Evolutionary conservation across 1,284 basidiomycete species (phyloP), one percentile per base, ranked within the genome.

Genomic region (Boletus semigastroideus): DNA sequence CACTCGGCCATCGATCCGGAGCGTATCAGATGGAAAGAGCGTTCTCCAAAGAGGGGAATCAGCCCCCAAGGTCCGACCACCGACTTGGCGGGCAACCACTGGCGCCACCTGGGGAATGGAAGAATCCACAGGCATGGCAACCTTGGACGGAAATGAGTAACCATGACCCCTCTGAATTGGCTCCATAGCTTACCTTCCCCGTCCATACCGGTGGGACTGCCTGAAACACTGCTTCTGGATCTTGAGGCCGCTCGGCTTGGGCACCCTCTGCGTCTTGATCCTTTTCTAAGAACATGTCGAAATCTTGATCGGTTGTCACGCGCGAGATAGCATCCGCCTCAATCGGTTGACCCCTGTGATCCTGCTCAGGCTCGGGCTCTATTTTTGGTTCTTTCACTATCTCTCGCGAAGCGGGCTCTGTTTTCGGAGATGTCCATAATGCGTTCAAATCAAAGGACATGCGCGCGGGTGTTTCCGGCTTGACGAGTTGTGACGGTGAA

Each of bases 1-100:
- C 1, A 95, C 91, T 42, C 92, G 85, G 2, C 92, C 92, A 56
- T 91, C 88, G 54, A 92, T 87, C 43, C 85, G 75, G 25, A 87
- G 75, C 38, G 78, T 71, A 39, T 80, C 77, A 10, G 78, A 70
- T n/a, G 88, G 86, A 69, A 92, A 90, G 31, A 92, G 72, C 0
- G 82, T 83, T 53, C 75, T 75, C 89, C 89, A 92, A 42, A 86
- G 75, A 7, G 73, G 66, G 4, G 86, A 88, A 51, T 77, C 74
- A 41, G 67, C 65, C 20, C 73, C 75, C 31, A 91, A 66, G 4
- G 71, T 56, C 44, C 82, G 76, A 25, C 89, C 90, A 39, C 84
- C 89, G 19, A 84, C 72, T 62, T 90, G 89, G n/a, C 84, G 81
- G 14, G 87, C 87, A 33, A 76, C 61, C n/a, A 90, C 82, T 17